Percentiles rank a stretch among this genome's conserved stretches.
These are phyloP conservation scores for Dipodascus albidus DNA, from an alignment of 805 yeast genomes.

Conservation along the genomic window DNA sequence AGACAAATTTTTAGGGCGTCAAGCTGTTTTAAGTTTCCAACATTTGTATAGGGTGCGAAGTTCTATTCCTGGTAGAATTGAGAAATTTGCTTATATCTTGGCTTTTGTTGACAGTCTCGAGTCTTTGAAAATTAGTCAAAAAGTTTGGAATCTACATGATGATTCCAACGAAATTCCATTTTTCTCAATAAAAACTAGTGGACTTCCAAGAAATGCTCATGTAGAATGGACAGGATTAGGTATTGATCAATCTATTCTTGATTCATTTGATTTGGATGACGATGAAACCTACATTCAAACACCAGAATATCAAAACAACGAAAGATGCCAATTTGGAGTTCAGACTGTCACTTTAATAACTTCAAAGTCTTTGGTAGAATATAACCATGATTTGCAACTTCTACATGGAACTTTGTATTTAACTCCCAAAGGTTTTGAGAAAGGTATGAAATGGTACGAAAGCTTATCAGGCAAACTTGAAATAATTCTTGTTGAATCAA, in stretches of 20 bases:
- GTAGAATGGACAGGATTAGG: slow-evolving; percentile 67
- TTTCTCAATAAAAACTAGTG: slow-evolving; percentile 42
- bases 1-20: slow-evolving; percentile 18
- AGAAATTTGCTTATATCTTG: slow-evolving; percentile 32
- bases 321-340: not conserved
- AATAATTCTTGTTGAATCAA: not conserved
- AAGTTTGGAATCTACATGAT: slow-evolving; percentile 31
- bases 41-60: slow-evolving; percentile 56
- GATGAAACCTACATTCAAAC: not conserved
- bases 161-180: slow-evolving; percentile 29
- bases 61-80: slow-evolving; percentile 36
- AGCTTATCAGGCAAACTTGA: not conserved
- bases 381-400: not conserved
- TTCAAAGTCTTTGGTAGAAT: too few species aligned
- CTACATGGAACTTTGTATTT: not conserved
- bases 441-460: not conserved
- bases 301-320: not conserved
- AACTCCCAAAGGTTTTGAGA: not conserved
- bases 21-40: slow-evolving; percentile 53
- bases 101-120: slow-evolving; percentile 41
- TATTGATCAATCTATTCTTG: slow-evolving; percentile 30
- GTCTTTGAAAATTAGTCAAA: slow-evolving; percentile 24
- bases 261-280: not conserved
- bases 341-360: not conserved
- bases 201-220: slow-evolving; percentile 50